These are phyloP conservation scores for Rhodofomes roseus DNA, from an alignment of 1,284 basidiomycete genomes.

Conservation along the genomic window DNA sequence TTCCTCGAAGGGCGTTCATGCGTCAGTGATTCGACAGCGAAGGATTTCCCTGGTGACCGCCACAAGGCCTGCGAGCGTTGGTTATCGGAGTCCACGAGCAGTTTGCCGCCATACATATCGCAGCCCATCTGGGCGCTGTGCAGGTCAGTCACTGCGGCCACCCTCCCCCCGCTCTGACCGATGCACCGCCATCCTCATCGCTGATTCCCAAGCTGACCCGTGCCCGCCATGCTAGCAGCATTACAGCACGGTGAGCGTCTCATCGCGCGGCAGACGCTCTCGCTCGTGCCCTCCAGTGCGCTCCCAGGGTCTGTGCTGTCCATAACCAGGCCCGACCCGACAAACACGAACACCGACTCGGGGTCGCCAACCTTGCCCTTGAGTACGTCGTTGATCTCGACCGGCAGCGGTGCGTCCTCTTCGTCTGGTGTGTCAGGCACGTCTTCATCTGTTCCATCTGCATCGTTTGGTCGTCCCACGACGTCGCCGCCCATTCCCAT, in stretches of 20 bases:
- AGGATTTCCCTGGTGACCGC: not conserved
- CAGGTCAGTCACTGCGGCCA: not conserved
- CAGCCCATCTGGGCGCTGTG: not conserved
- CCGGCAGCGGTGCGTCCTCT: not conserved
- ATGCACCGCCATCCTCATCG: not conserved
- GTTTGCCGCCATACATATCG: not conserved
- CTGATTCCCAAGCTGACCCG: not conserved
- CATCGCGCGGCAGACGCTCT: not conserved
- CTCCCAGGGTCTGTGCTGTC: conserved; percentile 1
- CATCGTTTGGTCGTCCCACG: not conserved
- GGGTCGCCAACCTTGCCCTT: not conserved
- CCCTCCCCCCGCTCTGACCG: conserved; percentile 1
- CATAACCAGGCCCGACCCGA: not conserved
- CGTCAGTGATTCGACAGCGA: too few species aligned
- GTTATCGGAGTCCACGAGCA: not conserved
- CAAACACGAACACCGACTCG: not conserved
- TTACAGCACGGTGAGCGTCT: not conserved
- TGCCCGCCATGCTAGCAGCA: not conserved
- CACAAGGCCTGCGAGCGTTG: not conserved
- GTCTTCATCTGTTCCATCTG: conserved; percentile 1
- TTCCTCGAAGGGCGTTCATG: not conserved
- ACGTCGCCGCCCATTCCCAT: not conserved
- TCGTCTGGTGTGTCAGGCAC: not conserved
- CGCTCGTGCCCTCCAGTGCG: not conserved
- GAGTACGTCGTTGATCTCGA: not conserved